Evolutionary conservation across 441 rosid genomes (phyloP), one percentile per base, ranked within the genome.

Genomic region (Pelargonium citronellum): DNA sequence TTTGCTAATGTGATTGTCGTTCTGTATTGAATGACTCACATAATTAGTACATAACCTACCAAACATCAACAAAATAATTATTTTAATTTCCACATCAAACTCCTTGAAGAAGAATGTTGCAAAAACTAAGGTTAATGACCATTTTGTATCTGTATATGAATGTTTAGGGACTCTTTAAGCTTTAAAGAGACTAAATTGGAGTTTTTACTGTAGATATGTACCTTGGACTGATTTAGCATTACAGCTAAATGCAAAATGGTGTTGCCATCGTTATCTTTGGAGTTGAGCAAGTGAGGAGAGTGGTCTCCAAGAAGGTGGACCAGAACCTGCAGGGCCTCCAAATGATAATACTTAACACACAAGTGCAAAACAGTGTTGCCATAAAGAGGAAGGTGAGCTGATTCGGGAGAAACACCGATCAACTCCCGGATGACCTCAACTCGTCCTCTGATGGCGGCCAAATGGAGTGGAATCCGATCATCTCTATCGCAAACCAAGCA

Each of bases 171-270:
- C 30, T 27, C 3, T 27, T 27, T 2, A 27, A 27, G 30, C 30
- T 27, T 27, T 1, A 27, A 27, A 27, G 3, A 5, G 5, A 34
- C 39, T 7, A 34, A 34, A 34, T 34, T 34, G 0, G 0, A 34
- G 39, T 0, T 34, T 34, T 5, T 34, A 5, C 6, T 0, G 39
- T 34, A 34, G 6, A 34, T 34, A 34, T 34, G 7, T 55, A 55
- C 61, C 61, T 55, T 55, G 1, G 13, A 53, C 20, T 55, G 61
- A 16, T 55, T 55, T 5, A 55, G 61, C 61, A 55, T 55, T 16
- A 55, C 24, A 6, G 61, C 61, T 17, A 55, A 55, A 55, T 55
- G 61, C 61, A 55, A 55, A 55, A 55, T n/a, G 61, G 22, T 55
- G 7, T 55, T 55, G 61, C 61, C 61, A 55, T 55, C 22, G 4